Base-by-base conservation (phyloP, 2,329 filamentous ascomycete species). In the Phoma sp. region DNA sequence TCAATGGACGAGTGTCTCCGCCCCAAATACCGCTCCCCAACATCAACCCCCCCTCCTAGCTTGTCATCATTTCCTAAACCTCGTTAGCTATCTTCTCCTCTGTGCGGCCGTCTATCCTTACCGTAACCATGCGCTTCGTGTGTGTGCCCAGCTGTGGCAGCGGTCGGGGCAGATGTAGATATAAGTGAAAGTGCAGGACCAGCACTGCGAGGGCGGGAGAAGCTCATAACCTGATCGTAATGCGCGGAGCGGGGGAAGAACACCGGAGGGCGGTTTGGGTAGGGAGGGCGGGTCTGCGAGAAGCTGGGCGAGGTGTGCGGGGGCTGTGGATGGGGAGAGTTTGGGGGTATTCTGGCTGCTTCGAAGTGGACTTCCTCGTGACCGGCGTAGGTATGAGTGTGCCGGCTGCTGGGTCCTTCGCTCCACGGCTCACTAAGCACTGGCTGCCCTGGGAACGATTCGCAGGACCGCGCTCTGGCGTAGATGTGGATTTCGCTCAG, bases 401-500 rank as follows among this genome's bases (percentile, higher is more conserved):
- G 25, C 25, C 9, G 25, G 5, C 9, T 29, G 9, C 22, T 25
- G 25, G 24, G 13, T 2, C 22, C 13, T 7, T 6, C 7, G 6
- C 25, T 43, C 46, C 31, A 43, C 17, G 8, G 21, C 24, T 19
- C 32, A 17, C n/a, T 2, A 27, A 33, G 15, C 21, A 0, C 17
- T 17, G 10, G 3, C 9, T 45, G 41, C 10, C 5, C 17, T 22
- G 10, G 17, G 17, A 43, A 32, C 8, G 43, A 10, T 22, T 32
- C n/a, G 15, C 17, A 2, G 8, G 21, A 1, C 13, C 17, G 27
- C 17, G 31, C 31, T 31, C 21, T 27, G 3, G 31, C 36, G 19
- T 36, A 8, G 25, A 48, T 38, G 8, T 33, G 37, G n/a, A 53
- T 12, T 21, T 53, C 43, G 21, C 32, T 53, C 25, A 47, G 9